Percentiles rank a stretch among this genome's conserved stretches.
Conservation (phyloP, 768 basidiomycete genomes). For the Mycena albidolilacea region DNA sequence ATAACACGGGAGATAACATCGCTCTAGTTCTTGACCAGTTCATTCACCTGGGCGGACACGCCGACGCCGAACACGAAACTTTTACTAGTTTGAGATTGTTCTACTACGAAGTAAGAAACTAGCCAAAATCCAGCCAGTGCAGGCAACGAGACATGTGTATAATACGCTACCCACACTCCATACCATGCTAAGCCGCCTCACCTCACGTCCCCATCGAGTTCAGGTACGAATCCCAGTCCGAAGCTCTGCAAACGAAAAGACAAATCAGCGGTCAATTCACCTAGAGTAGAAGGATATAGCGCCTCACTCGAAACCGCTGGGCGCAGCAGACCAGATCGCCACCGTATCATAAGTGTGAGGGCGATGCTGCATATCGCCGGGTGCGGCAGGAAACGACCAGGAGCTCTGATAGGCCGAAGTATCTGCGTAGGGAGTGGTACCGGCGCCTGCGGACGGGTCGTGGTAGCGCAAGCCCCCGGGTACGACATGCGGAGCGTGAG, state of each 20-base stretch:
- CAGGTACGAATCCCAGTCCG: conserved; percentile 29
- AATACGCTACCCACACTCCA: too few species aligned
- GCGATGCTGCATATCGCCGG: background rate
- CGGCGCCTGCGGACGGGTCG: too few species aligned
- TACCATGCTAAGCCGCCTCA: background rate
- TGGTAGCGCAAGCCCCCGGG: background rate
- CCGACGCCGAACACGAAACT: too few species aligned
- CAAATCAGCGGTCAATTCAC: background rate
- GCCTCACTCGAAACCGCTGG: conserved; percentile 22
- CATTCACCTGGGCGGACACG: too few species aligned
- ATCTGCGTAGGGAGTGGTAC: background rate
- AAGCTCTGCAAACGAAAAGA: conserved; percentile 1
- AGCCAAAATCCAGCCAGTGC: too few species aligned
- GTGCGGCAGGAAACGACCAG: background rate
- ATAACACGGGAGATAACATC: too few species aligned
- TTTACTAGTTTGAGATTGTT: too few species aligned
- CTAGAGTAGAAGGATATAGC: background rate
- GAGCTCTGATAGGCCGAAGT: background rate
- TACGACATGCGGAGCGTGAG: background rate
- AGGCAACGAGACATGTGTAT: too few species aligned
- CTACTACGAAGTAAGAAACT: too few species aligned
- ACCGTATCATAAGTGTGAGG: conserved; percentile 7
- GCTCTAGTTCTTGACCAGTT: too few species aligned
- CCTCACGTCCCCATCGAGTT: background rate
- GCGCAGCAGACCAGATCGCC: conserved; percentile 23